Conservation (phyloP, 1,284 basidiomycete genomes). For the Trichosporon inkin region DNA sequence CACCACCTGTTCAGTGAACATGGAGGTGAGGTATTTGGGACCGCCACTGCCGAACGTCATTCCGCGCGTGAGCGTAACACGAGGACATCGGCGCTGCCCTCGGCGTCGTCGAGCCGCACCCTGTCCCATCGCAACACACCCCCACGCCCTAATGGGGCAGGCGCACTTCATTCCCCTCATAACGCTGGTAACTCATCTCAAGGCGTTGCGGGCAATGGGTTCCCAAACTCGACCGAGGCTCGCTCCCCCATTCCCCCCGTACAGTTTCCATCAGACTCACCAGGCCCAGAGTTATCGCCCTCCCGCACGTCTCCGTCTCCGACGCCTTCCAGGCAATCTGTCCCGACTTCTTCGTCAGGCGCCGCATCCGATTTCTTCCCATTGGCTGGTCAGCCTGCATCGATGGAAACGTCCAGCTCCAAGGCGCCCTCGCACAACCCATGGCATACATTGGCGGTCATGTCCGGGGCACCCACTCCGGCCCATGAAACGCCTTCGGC, state of each 20-base stretch:
- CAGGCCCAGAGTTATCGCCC: conserved; percentile 9
- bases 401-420: background rate
- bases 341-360: background rate
- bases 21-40: background rate
- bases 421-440: conserved; percentile 21
- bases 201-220: background rate
- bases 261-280: background rate
- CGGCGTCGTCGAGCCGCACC: background rate
- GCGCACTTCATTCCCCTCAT: background rate
- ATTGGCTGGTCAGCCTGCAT: background rate
- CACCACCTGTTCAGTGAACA: background rate
- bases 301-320: conserved; percentile 4
- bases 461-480: conserved; percentile 50
- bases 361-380: background rate
- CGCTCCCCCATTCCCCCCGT: background rate
- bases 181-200: background rate
- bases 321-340: background rate
- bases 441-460: conserved; percentile 46
- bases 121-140: background rate
- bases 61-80: conserved; percentile 7
- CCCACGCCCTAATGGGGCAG: background rate
- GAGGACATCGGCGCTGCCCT: background rate
- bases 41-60: background rate
- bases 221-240: background rate
- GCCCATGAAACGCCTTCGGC: conserved; percentile 36